Evolutionary conservation across 371 early-diverging fungal species (phyloP).

Genomic region (Nematocida displodere): DNA sequence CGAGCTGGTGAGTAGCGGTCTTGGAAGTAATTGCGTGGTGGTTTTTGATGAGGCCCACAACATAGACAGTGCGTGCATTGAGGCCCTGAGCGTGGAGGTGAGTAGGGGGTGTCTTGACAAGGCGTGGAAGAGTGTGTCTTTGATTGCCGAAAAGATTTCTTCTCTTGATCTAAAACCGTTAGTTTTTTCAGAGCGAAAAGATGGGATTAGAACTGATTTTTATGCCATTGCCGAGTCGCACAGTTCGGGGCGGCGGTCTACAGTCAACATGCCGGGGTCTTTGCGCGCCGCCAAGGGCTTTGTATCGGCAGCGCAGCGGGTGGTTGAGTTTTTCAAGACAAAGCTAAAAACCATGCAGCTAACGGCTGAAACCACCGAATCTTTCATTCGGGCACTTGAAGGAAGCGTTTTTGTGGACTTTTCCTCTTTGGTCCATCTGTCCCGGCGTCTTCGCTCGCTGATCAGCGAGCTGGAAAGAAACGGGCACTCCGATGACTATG

Average conservation of each 20-base stretch:
- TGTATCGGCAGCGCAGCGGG: constrained; percentile 83
- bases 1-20: constrained; percentile 80
- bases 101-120: constrained; percentile 78
- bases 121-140: constrained; percentile 69
- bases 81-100: constrained; percentile 84
- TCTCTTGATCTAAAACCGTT: neutral
- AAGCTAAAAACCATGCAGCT: constrained; percentile 89
- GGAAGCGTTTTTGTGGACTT: constrained; percentile 67
- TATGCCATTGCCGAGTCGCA: neutral
- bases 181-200: neutral
- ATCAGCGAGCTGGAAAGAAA: constrained; percentile 66
- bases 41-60: constrained; percentile 99
- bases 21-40: constrained; percentile 81
- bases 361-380: constrained; percentile 83
- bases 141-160: neutral
- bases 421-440: constrained; percentile 56
- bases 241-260: constrained; percentile 3
- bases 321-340: constrained; percentile 96
- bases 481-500: constrained; percentile 77
- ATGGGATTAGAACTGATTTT: constrained; percentile 31
- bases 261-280: constrained; percentile 78
- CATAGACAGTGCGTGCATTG: constrained; percentile 86
- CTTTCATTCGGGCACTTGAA: constrained; percentile 80
- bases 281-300: constrained; percentile 93
- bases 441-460: constrained; percentile 80